Base-by-base conservation (phyloP, 2,329 filamentous ascomycete genomes). In the Xylaria polymorpha region DNA sequence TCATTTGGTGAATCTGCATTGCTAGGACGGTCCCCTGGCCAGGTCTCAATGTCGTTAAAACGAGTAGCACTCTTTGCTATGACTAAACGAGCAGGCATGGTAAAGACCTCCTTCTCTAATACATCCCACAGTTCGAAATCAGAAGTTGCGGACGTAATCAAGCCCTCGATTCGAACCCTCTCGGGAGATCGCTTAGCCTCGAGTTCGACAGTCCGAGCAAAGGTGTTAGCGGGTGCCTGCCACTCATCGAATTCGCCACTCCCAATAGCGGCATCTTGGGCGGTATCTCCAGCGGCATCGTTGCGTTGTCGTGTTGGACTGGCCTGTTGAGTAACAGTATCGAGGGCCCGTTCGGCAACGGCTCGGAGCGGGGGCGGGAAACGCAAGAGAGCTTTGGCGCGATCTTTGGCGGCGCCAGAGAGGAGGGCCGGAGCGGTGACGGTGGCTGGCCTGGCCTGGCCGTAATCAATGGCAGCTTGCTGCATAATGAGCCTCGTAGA, bases 81-180 rank as follows among this genome's bases (percentile, higher is more conserved):
- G 12, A 88, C 86, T 22, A 93, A 80, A 67, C 82, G 85, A 3
- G 80, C 76, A 0, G 91, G 85, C 70, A 90, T 79, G 1, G 85
- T 82, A 73, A 94, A 92, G 14, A 94, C 89, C 60, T 93, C 86
- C 4, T 81, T 77, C 69, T 93, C 88, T 77, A 94, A 83, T 3
- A 91, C 79, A 7, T 87, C 78, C 91, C 92, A 94, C 10, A 94
- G 82, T 60, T 88, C 87, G 22, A 85, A 80, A 73, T 94, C 92
- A 0, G 87, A 87, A 67, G 81, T 73, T 20, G 89, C 89, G 1
- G 74, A 77, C 12, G 81, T 79, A 81, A 94, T 86, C 46, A 87
- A 74, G 6, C 73, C 71, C 70, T 87, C 85, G 9, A 93, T 84
- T 10, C 87, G 81, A 32, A 75, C 72, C 56, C 84, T 82, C 76